phyloP scores from a whole-genome alignment of 2,329 filamentous ascomycete genomes.

The Colletotrichum tanaceti region DNA sequence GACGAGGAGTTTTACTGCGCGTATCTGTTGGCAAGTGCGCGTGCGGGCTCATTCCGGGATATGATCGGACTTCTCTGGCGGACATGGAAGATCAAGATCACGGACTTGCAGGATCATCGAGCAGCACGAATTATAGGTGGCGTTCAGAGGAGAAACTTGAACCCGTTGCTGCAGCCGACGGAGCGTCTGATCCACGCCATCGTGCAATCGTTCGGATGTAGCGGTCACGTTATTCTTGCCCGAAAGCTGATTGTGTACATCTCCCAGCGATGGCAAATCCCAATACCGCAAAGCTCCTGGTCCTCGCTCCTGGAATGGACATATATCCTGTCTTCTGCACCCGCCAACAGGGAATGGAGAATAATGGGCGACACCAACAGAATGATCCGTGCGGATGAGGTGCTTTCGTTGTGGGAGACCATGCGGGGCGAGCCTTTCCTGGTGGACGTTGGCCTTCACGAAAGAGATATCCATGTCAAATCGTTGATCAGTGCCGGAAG shows the following conservation, averaged over 20 bases:
- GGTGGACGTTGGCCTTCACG: slow-evolving; percentile 66
- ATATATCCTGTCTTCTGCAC: slow-evolving; percentile 64
- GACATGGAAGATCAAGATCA: slow-evolving; percentile 24
- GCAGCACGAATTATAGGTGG: slow-evolving; percentile 46
- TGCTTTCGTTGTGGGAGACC: slow-evolving; percentile 66
- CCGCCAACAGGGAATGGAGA: slow-evolving; percentile 52
- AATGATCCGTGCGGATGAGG: slow-evolving; percentile 54
- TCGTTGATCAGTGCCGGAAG: slow-evolving; percentile 48
- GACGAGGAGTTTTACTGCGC: slow-evolving; percentile 30
- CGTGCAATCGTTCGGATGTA: slow-evolving; percentile 76
- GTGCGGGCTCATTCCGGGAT: slow-evolving; percentile 28
- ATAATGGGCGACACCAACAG: slow-evolving; percentile 47
- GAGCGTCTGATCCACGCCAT: slow-evolving; percentile 70
- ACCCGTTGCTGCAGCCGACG: slow-evolving; percentile 70
- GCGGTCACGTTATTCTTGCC: slow-evolving; percentile 70
- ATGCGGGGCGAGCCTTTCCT: slow-evolving; percentile 71
- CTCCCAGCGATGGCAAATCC: slow-evolving; percentile 68
- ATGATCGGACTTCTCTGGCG: slow-evolving; percentile 24
- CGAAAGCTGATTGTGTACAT: slow-evolving; percentile 71
- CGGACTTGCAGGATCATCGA: slow-evolving; percentile 34
- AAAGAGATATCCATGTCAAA: slow-evolving; percentile 62
- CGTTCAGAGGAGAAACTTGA: slow-evolving; percentile 53
- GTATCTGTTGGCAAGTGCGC: slow-evolving; percentile 33
- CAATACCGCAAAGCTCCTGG: slow-evolving; percentile 71
- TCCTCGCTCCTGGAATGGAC: slow-evolving; percentile 75